Percentiles rank a stretch among this genome's conserved stretches.
phyloP scores from a whole-genome alignment of 495 filamentous ascomycete genomes.

The Ascodesmis nigricans region DNA sequence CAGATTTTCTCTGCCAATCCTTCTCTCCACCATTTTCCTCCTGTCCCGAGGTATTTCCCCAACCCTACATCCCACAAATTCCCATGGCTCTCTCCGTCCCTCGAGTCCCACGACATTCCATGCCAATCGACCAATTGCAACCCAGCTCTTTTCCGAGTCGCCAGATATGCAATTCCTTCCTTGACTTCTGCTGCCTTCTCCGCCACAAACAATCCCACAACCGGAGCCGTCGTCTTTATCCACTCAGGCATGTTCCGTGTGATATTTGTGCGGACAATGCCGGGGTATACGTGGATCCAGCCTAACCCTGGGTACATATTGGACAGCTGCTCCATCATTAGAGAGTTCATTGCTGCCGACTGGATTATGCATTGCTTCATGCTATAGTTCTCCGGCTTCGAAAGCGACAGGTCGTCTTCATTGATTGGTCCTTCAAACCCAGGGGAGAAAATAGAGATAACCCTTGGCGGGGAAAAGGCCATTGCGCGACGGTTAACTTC shows the following conservation, averaged over 20 bases:
- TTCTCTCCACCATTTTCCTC: slow-evolving; percentile 16
- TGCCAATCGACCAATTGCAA: slow-evolving; percentile 14
- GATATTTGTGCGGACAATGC: slow-evolving; percentile 11
- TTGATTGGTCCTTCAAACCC: slow-evolving; percentile 34
- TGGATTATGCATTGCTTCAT: slow-evolving; percentile 4
- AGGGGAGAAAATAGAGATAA: slow-evolving; percentile 33
- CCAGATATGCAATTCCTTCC: slow-evolving; percentile 12
- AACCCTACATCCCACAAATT: background rate
- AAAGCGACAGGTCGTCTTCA: slow-evolving; percentile 24
- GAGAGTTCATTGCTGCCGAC: slow-evolving; percentile 13
- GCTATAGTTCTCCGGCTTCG: slow-evolving; percentile 3
- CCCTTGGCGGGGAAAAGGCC: slow-evolving; percentile 23
- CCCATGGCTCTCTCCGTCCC: background rate
- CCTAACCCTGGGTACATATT: slow-evolving; percentile 8
- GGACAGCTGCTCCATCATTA: slow-evolving; percentile 15
- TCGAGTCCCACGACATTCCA: slow-evolving; percentile 9
- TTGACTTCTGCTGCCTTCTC: slow-evolving; percentile 12
- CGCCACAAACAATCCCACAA: slow-evolving; percentile 3
- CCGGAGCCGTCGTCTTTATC: background rate
- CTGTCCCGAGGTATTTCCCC: too few species aligned
- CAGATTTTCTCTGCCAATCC: slow-evolving; percentile 10
- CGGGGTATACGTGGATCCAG: slow-evolving; percentile 13
- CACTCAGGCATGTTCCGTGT: slow-evolving; percentile 7
- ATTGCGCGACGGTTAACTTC: too few species aligned
- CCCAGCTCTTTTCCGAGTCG: slow-evolving; percentile 13